These are phyloP conservation scores for Fallopia convolvulus DNA, from an alignment of 148 eudicot genomes.

Conservation along the genomic window DNA sequence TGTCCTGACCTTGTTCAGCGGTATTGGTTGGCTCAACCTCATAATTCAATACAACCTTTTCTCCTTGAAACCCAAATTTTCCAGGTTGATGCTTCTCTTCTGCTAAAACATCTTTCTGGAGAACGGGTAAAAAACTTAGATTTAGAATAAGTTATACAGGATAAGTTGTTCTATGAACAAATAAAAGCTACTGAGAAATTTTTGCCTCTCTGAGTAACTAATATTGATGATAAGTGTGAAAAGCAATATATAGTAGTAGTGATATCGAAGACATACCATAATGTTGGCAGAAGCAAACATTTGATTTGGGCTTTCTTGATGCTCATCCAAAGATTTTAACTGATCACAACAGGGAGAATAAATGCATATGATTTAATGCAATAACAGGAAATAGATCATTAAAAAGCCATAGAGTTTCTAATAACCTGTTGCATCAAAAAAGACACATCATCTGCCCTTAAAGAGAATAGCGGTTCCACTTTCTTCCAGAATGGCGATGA, in stretches of 20 bases:
- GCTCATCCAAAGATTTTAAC: conserved; percentile 48
- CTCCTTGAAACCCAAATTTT: conserved; percentile 26
- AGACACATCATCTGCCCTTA: conserved; percentile 41
- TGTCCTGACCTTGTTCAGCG: conserved; percentile 34
- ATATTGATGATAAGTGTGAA: not conserved
- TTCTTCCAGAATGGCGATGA: conserved; percentile 78
- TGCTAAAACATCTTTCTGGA: conserved; percentile 39
- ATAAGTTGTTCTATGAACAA: not conserved
- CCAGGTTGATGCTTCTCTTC: conserved; percentile 28
- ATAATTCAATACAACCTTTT: conserved; percentile 25
- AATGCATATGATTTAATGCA: conserved; percentile 1
- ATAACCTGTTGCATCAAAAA: conserved; percentile 64
- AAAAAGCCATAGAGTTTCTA: not conserved
- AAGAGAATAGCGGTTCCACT: conserved; percentile 52
- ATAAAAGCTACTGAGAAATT: not conserved
- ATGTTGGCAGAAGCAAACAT: conserved; percentile 20
- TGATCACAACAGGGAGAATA: conserved; percentile 22
- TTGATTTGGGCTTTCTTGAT: conserved; percentile 27
- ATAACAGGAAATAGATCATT: not conserved
- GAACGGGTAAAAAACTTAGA: conserved; percentile 11
- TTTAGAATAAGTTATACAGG: not conserved
- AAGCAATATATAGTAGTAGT: not conserved
- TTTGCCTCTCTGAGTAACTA: not conserved
- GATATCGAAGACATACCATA: conserved; percentile 1
- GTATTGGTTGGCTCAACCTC: conserved; percentile 30